phyloP scores from a whole-genome alignment of 345 rosid genomes.

The Dimocarpus longan region DNA sequence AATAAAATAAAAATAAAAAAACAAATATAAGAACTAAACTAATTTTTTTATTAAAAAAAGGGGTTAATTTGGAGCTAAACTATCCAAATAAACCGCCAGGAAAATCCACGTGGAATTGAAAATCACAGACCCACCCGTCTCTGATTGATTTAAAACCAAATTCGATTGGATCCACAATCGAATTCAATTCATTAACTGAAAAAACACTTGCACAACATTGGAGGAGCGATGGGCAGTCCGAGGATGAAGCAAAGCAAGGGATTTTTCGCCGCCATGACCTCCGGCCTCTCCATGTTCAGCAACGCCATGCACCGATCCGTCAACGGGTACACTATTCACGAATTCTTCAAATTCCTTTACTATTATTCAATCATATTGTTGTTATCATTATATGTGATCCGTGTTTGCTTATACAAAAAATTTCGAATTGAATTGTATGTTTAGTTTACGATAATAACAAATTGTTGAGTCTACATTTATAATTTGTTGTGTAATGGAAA shows the following conservation, averaged over 20 bases:
- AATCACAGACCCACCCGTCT: not conserved
- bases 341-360: not conserved
- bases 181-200: not conserved
- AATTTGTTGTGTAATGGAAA: no score
- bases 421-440: not conserved
- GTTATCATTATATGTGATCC: no score
- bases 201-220: no score
- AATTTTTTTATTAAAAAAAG: no score
- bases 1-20: no score
- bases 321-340: constrained; percentile 46
- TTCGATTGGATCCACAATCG: not conserved
- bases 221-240: constrained; percentile 48
- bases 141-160: not conserved
- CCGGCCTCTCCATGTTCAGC: constrained; percentile 66
- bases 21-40: no score
- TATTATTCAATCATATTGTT: no score
- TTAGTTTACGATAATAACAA: no score
- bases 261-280: constrained; percentile 68
- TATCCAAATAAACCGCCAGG: not conserved
- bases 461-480: no score
- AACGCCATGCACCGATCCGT: constrained; percentile 72
- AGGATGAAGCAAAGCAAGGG: constrained; percentile 54
- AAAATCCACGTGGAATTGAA: not conserved
- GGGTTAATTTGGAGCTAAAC: not conserved
- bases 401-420: not conserved